Evolutionary conservation across 2,329 filamentous ascomycete genomes (phyloP).

Genomic region (Talaromyces rugulosus): DNA sequence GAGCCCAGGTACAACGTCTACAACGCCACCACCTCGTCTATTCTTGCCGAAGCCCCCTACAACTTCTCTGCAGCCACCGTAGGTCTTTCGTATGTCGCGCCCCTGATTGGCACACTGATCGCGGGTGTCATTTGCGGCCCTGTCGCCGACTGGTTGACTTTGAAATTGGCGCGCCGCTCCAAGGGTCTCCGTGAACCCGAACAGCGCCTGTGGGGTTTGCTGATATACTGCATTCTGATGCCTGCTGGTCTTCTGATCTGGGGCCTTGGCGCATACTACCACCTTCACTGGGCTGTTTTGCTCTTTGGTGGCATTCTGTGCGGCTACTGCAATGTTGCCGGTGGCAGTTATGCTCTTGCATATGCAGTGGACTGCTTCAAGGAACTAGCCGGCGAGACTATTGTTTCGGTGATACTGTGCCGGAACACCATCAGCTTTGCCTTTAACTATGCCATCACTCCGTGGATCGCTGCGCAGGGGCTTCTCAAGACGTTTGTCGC

Average conservation of each 20-base stretch:
- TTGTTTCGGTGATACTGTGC: constrained; percentile 48
- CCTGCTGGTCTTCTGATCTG: constrained; percentile 13
- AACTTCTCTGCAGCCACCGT: constrained; percentile 23
- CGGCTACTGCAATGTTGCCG: constrained; percentile 41
- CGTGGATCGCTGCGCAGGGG: constrained; percentile 41
- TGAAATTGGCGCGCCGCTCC: constrained; percentile 20
- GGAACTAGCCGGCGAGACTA: constrained; percentile 46
- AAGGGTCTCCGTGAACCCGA: constrained; percentile 24
- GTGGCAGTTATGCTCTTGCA: constrained; percentile 40
- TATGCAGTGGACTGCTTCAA: constrained; percentile 50
- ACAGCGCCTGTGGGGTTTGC: constrained; percentile 20
- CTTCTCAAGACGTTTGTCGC: constrained; percentile 44
- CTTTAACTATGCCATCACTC: constrained; percentile 49
- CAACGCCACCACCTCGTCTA: constrained; percentile 26
- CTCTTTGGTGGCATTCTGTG: constrained; percentile 48
- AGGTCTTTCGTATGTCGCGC: constrained; percentile 22
- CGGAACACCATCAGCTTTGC: constrained; percentile 35
- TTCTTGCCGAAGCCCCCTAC: constrained; percentile 25
- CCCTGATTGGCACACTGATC: constrained; percentile 20
- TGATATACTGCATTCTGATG: constrained; percentile 10
- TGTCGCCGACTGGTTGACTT: constrained; percentile 21
- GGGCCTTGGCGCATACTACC: constrained; percentile 47
- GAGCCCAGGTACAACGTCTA: constrained; percentile 27
- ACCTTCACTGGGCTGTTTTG: constrained; percentile 48
- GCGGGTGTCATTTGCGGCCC: constrained; percentile 16